phyloP scores from a whole-genome alignment of 2,329 filamentous ascomycete species.

The Colletotrichum costaricense region DNA sequence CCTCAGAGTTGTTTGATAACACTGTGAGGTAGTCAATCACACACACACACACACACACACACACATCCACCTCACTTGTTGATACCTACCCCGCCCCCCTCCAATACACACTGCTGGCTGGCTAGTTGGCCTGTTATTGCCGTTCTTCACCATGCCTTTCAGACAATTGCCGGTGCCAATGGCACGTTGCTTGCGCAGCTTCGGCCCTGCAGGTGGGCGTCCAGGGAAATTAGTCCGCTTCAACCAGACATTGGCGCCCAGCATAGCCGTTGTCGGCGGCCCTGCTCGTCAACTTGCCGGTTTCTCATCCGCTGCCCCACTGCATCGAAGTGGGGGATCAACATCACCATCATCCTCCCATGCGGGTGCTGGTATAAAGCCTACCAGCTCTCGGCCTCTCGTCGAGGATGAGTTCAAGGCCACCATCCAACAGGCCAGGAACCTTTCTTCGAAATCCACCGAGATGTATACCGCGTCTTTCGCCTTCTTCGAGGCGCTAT shows the following conservation, averaged over 20 bases:
- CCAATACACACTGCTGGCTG: not conserved
- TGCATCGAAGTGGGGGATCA: slow-evolving; percentile 22
- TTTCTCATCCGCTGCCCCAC: slow-evolving; percentile 28
- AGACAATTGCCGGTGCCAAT: slow-evolving; percentile 27
- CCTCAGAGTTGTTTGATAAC: slow-evolving; percentile 6
- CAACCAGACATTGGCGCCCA: slow-evolving; percentile 12
- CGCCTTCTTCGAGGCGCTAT: slow-evolving; percentile 85
- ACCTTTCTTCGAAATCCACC: slow-evolving; percentile 18
- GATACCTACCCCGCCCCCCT: slow-evolving; percentile 1
- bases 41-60: not conserved
- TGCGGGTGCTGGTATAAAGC: slow-evolving; percentile 24
- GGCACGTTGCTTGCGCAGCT: slow-evolving; percentile 19
- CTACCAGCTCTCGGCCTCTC: slow-evolving; percentile 3
- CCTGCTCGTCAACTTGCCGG: slow-evolving; percentile 22
- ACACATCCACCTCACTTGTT: not conserved
- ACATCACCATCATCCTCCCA: slow-evolving; percentile 5
- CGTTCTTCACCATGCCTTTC: slow-evolving; percentile 26
- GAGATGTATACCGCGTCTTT: slow-evolving; percentile 79
- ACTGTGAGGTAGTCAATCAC: slow-evolving; percentile 3
- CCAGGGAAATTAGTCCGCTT: slow-evolving; percentile 15
- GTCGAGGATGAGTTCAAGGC: slow-evolving; percentile 17
- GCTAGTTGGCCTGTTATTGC: not conserved
- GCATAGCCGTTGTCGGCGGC: slow-evolving; percentile 24
- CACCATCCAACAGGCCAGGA: slow-evolving; percentile 28
- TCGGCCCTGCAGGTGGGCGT: slow-evolving; percentile 10